Evolutionary conservation across 2,329 filamentous ascomycete genomes (phyloP).

Genomic region (Hymenoscyphus scutula): DNA sequence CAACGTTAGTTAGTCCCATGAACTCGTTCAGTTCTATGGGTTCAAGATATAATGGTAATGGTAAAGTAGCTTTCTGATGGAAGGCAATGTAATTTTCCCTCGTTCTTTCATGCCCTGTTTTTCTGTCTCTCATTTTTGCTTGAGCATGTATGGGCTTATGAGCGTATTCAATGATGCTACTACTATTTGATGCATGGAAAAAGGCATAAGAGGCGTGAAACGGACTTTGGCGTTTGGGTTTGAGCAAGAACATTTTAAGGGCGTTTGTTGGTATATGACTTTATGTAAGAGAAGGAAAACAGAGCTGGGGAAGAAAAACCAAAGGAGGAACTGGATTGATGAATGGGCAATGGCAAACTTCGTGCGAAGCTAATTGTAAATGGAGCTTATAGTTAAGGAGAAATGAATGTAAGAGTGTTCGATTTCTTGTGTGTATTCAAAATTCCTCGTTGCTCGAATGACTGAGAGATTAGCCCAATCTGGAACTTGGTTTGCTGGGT

Average conservation of each 20-base stretch:
- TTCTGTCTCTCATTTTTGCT: constrained; percentile 5
- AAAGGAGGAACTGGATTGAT: not conserved
- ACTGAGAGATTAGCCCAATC: too few relatives aligned
- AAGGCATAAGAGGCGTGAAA: not conserved
- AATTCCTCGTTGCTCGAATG: too few relatives aligned
- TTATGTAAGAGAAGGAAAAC: not conserved
- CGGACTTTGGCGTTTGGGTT: not conserved
- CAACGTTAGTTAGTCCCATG: constrained; percentile 31
- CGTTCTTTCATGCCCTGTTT: not conserved
- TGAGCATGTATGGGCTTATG: constrained; percentile 8
- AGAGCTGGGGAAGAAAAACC: not conserved
- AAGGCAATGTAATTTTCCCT: not conserved
- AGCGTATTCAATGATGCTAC: constrained; percentile 8
- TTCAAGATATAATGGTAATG: constrained; percentile 30
- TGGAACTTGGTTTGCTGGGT: too few relatives aligned
- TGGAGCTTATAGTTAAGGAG: not conserved
- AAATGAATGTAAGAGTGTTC: constrained; percentile 6
- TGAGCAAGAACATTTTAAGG: not conserved
- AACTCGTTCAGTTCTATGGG: constrained; percentile 26
- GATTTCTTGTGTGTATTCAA: not conserved
- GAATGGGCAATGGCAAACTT: not conserved
- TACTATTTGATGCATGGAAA: constrained; percentile 5
- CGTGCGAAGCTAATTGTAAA: constrained; percentile 7
- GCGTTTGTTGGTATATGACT: constrained; percentile 2
- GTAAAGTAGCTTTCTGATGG: constrained; percentile 30